Evolutionary conservation across 192 early-diverging fungal species (phyloP).

Genomic region (Coemansia sp.): DNA sequence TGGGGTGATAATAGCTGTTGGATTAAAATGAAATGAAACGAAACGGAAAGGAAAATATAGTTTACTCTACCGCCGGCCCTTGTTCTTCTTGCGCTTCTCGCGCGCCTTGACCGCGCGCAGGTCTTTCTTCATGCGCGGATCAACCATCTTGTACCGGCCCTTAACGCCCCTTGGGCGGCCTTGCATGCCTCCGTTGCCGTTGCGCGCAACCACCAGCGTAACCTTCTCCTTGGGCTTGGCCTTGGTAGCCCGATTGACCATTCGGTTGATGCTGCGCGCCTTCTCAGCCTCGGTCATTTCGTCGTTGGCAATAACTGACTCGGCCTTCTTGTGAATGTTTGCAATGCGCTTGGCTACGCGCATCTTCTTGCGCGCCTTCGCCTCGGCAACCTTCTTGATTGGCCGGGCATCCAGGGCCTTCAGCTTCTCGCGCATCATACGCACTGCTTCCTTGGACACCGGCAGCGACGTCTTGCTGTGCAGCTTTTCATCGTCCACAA

Average conservation of each 20-base stretch:
- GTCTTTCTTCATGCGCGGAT: constrained; percentile 96
- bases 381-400: constrained; percentile 99
- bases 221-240: constrained; percentile 72
- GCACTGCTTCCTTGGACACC: constrained; percentile 95
- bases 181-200: constrained; percentile 74
- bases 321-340: constrained; percentile 87
- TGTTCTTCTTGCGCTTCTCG: constrained; percentile 35
- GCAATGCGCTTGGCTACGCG: constrained; percentile 70
- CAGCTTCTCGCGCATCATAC: constrained; percentile 76
- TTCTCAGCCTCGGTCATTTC: constrained; percentile 92
- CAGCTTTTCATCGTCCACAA: constrained; percentile 84
- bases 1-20: too few species aligned
- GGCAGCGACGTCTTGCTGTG: constrained; percentile 90
- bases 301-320: constrained; percentile 76
- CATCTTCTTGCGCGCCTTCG: constrained; percentile 95
- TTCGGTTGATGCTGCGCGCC: constrained; percentile 71
- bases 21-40: too few species aligned
- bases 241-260: constrained; percentile 82
- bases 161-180: constrained; percentile 97
- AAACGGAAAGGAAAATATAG: too few species aligned
- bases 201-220: constrained; percentile 88
- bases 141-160: constrained; percentile 98
- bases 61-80: constrained; percentile 1
- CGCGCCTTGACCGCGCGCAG: constrained; percentile 73
- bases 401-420: constrained; percentile 93